phyloP scores from a whole-genome alignment of 1,284 basidiomycete genomes.

The Rhodotorula sp. region DNA sequence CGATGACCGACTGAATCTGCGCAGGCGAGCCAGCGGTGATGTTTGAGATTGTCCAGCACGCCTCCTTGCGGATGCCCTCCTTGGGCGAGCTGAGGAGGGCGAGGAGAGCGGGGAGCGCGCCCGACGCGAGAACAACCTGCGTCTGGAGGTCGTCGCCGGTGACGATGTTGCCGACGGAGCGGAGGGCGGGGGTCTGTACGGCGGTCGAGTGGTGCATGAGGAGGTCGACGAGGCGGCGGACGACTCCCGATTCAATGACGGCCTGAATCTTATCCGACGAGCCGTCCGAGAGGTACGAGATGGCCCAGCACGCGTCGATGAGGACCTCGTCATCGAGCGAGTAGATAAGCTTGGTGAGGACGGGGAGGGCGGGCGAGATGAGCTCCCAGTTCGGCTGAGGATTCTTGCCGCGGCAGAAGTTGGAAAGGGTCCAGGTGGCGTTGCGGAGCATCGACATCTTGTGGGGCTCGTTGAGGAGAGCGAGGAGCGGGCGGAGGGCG shows the following conservation, averaged over 20 bases:
- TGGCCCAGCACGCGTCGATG: conserved; percentile 99
- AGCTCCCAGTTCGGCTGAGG: conserved; percentile 94
- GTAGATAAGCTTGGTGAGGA: conserved; percentile 97
- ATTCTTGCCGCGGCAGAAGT: conserved; percentile 95
- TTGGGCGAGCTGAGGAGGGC: conserved; percentile 90
- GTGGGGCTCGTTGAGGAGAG: conserved; percentile 57
- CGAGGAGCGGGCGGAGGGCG: conserved; percentile 56
- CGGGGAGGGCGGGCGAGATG: conserved; percentile 92
- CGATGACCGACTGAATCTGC: conserved; percentile 83
- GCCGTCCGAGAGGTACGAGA: conserved; percentile 98
- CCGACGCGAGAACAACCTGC: conserved; percentile 95
- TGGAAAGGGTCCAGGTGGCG: conserved; percentile 96
- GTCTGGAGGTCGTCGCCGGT: conserved; percentile 99
- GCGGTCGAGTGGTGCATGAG: conserved; percentile 96
- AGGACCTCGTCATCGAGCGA: conserved; percentile 98
- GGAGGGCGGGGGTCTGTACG: conserved; percentile 96
- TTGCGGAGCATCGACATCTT: conserved; percentile 97
- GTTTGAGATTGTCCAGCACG: conserved; percentile 99
- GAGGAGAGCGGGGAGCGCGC: conserved; percentile 88
- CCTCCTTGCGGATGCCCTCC: conserved; percentile 89
- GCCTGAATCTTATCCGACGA: conserved; percentile 99
- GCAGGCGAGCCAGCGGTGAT: conserved; percentile 94
- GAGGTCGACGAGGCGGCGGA: conserved; percentile 93
- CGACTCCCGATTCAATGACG: conserved; percentile 97
- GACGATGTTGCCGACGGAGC: conserved; percentile 97